phyloP scores from a whole-genome alignment of 345 rosid genomes.

The Citrus maxima region DNA sequence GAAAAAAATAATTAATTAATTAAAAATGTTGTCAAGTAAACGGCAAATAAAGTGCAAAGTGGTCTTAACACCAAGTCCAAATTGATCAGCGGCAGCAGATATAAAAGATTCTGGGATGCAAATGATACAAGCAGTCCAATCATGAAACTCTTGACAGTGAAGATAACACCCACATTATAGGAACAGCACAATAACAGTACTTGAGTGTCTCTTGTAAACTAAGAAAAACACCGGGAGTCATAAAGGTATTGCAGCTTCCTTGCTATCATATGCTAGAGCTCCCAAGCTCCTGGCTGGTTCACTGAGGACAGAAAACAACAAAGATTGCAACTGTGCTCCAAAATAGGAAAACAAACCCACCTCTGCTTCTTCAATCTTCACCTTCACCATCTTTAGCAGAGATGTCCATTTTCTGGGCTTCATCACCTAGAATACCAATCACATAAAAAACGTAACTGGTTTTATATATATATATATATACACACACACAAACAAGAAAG shows the following conservation, averaged over 20 bases:
- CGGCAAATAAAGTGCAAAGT: not conserved
- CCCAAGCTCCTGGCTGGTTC: constrained; percentile 2
- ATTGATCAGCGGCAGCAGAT: not conserved
- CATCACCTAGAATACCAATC: constrained; percentile 29
- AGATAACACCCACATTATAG: constrained; percentile 2
- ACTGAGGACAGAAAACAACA: not conserved
- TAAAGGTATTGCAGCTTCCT: not conserved
- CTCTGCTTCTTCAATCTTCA: constrained; percentile 30
- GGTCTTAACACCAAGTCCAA: not conserved
- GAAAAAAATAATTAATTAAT: not conserved
- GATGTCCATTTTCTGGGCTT: constrained; percentile 41
- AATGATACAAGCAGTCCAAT: constrained; percentile 13
- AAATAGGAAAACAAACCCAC: constrained; percentile 15
- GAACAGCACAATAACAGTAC: constrained; percentile 3
- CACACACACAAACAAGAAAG: not conserved
- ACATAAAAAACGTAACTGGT: not conserved
- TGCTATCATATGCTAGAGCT: constrained; percentile 1
- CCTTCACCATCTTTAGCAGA: constrained; percentile 39
- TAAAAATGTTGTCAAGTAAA: not conserved
- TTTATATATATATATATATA: not conserved
- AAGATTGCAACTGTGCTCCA: not conserved
- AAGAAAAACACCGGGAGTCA: constrained; percentile 5
- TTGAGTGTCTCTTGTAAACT: constrained; percentile 10
- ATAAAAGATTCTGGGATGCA: not conserved
- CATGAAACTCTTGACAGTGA: constrained; percentile 10